Conservation (phyloP, 129 eudicot species). For the Scalesia atractyloides region DNA sequence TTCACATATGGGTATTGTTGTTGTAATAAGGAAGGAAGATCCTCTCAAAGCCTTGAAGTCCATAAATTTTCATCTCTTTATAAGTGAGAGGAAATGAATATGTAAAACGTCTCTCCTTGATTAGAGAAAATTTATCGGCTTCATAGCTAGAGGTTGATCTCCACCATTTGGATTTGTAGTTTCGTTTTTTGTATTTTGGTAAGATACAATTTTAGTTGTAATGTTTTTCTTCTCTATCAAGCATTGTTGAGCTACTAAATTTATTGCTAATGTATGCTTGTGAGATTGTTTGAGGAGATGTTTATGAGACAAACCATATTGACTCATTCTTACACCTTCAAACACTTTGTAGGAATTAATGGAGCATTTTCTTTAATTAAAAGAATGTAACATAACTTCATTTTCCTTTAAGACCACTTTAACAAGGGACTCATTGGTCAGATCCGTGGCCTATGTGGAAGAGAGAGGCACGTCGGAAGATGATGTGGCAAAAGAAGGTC, state of each 20-base stretch:
- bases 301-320: too few species aligned
- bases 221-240: constrained; percentile 5
- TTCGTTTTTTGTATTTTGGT: constrained; percentile 13
- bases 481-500: too few species aligned
- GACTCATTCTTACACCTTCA: too few species aligned
- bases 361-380: background rate
- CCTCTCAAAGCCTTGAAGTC: constrained; percentile 62
- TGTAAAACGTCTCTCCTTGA: constrained; percentile 22
- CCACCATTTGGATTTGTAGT: constrained; percentile 19
- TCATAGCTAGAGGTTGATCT: constrained; percentile 55
- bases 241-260: background rate
- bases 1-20: background rate
- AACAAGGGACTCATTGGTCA: too few species aligned
- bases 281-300: constrained; percentile 11
- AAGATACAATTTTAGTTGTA: background rate
- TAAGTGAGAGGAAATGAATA: constrained; percentile 2
- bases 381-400: background rate
- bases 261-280: background rate
- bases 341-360: too few species aligned
- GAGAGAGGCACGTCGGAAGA: too few species aligned
- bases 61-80: constrained; percentile 66
- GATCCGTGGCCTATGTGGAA: too few species aligned
- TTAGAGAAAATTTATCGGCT: constrained; percentile 80
- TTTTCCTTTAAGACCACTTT: too few species aligned
- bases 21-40: constrained; percentile 40